Evolutionary conservation across 768 basidiomycete genomes (phyloP), one percentile per base, ranked within the genome.

Genomic region (Lactifluus subvellereus): DNA sequence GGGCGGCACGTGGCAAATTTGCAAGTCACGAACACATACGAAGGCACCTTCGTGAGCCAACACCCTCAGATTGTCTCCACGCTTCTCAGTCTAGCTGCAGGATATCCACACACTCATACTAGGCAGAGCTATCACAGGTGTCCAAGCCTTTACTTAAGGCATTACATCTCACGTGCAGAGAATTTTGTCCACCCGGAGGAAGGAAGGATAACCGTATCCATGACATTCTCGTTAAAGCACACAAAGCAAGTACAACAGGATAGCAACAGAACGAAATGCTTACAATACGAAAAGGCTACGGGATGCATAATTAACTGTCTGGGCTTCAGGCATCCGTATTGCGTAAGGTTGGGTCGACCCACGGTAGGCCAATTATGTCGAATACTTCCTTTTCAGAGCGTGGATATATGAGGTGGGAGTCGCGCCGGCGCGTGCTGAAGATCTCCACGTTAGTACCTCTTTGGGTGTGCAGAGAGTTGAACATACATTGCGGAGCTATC

Each of bases 21-120:
- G 63, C 95, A 98, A 71, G 89, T 98, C n/a, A 87, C 93, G 8
- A 94, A 94, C 69, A 98, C 94, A 0, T 97, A 97, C 71, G 94
- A 97, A 79, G 94, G 91, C 80, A 72, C 66, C 38, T 59, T 33
- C 37, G 54, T 57, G n/a, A 56, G 60, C 40, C 32, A 18, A 40
- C 16, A 18, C 22, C 27, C 20, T 40, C 27, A 38, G 9, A 2
- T 59, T 45, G 48, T 52, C 56, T 47, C 42, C 50, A 52, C 57
- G 4, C 20, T 64, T 55, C 62, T 59, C 60, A 69, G 54, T 62
- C 61, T 56, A 62, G 22, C 63, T 64, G 4, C 67, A 93, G 87
- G 91, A 94, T 67, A 90, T 94, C 49, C 91, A 92, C 69, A 80
- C 91, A n/a, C 87, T 96, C 62, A 92, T 98, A 57, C 78, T 99